Base-by-base conservation (phyloP, 768 basidiomycete species). In the Grammothele lineata region DNA sequence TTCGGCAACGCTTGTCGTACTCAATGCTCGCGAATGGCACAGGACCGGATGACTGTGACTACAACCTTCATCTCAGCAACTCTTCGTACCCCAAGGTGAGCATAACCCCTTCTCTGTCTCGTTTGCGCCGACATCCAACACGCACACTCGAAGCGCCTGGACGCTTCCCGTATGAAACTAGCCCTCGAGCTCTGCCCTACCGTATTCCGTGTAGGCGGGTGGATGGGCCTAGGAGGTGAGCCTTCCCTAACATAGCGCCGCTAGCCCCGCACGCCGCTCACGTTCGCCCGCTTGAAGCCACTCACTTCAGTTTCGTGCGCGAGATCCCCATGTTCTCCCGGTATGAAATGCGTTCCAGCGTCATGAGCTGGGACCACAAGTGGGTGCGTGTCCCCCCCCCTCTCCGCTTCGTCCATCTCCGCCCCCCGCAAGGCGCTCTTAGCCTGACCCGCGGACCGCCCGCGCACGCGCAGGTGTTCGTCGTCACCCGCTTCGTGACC, bases 41-140 rank as follows among this genome's bases (percentile, higher is more conserved):
- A 85, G 85, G 73, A 46, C 55, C 81, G 6, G 87, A 90, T 52
- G 88, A 90, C 36, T 74, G 75, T 35, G 89, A 92, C 63, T 82
- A 81, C 57, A 80, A 86, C 58, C 61, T 74, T 11, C 88, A 92
- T 58, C 70, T 91, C 48, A 88, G 85, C 61, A 92, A 92, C 58
- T 88, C 87, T 0, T 83, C 79, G 43, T 92, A 91, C 52, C 77
- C 85, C 4, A 89, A 87, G 72, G 84, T 78, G 47, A 14, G 67
- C 56, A 21, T 35, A 2, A 10, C 7, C 14, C 8, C 27, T 14
- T 14, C 27, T 7, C 27, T 7, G 7, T 25, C 22, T n/a, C 18
- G 11, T n/a, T n/a, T n/a, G n/a, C n/a, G n/a, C n/a, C n/a, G n/a
- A n/a, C n/a, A n/a, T n/a, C 11, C 33, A 35, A 40, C 41, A 36